Base-by-base conservation (phyloP, 495 filamentous ascomycete species). In the Neurospora sp. region DNA sequence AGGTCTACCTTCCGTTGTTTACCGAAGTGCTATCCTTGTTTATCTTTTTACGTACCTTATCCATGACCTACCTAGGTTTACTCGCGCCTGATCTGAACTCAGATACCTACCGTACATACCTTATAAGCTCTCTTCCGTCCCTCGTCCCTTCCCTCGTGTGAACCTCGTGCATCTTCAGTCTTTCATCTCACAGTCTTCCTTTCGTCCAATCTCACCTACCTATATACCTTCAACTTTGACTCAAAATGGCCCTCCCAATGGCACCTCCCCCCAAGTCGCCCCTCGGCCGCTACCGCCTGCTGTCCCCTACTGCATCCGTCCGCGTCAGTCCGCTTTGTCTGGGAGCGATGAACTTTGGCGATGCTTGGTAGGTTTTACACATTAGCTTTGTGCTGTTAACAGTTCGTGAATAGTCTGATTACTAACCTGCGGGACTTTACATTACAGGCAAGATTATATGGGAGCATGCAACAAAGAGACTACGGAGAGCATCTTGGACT, bases 401-500 rank as follows among this genome's bases (percentile, higher is more conserved):
- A 11, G 5, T 59, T 59, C 5, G 22, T 41, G 16, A 37, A 68
- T 9, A 1, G 14, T 27, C 8, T 20, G 18, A 42, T 41, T 40
- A 31, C 31, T 72, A 18, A 35, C 12, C 20, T 22, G 10, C 5
- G 35, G 3, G 20, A 59, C 22, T 44, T 20, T 20, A 14, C 22
- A 6, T 40, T 38, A 27, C 66, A 82, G 77, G 80, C 79, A 80
- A 46, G 74, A 78, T 0, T 79, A 78, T 71, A 84, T 92, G 81
- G 91, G 91, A 37, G 82, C 82, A 74, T 90, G 89, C 74, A 84
- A 83, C 76, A 88, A 92, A 74, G 84, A 91, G 46, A 85, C 82
- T 1, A 82, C 86, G n/a, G 88, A 91, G 72, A 80, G 83, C 66
- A 89, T 94, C 40, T 83, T 94, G 46, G 91, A 93, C 77, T 87